Percentiles rank a stretch among this genome's conserved stretches.
These are phyloP conservation scores for Candida saitoana DNA, from an alignment of 805 yeast genomes.

Conservation along the genomic window DNA sequence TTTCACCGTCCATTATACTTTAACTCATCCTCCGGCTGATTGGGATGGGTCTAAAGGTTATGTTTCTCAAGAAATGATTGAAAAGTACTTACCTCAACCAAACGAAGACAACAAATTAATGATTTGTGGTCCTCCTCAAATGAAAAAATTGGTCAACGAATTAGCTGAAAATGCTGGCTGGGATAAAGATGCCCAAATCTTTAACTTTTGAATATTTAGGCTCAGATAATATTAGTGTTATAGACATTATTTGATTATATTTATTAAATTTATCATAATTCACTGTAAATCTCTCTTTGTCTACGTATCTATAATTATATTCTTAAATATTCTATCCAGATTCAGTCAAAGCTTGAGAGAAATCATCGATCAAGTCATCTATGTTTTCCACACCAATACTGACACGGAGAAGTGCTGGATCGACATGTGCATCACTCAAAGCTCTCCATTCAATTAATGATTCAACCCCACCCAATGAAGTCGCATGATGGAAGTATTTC, in stretches of 20 bases:
- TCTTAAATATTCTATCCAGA: slow-evolving; percentile 55
- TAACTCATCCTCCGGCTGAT: slow-evolving; percentile 39
- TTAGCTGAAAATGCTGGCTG: slow-evolving; percentile 61
- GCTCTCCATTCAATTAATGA: slow-evolving; percentile 90
- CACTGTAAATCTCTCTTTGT: no score
- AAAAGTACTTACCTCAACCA: slow-evolving; percentile 49
- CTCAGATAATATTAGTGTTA: no score
- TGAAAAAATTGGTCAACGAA: slow-evolving; percentile 52
- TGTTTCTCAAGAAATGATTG: slow-evolving; percentile 55
- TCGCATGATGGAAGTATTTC: slow-evolving; percentile 80
- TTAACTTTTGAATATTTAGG: slow-evolving; percentile 3
- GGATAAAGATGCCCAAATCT: slow-evolving; percentile 29
- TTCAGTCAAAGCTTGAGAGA: slow-evolving; percentile 49
- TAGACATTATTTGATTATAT: no score
- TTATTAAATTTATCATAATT: no score
- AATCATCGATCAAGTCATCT: slow-evolving; percentile 72
- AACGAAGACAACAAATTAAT: slow-evolving; percentile 51
- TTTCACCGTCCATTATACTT: slow-evolving; percentile 56
- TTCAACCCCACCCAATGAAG: slow-evolving; percentile 91
- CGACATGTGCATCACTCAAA: slow-evolving; percentile 50
- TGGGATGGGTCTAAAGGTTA: slow-evolving; percentile 63
- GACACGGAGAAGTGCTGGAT: slow-evolving; percentile 60
- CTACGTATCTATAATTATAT: no score
- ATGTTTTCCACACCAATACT: slow-evolving; percentile 79
- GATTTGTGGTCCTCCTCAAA: slow-evolving; percentile 71